Evolutionary conservation across 768 basidiomycete species (phyloP), one percentile per base, ranked within the genome.

Genomic region (Rhizopogon vinicolor): DNA sequence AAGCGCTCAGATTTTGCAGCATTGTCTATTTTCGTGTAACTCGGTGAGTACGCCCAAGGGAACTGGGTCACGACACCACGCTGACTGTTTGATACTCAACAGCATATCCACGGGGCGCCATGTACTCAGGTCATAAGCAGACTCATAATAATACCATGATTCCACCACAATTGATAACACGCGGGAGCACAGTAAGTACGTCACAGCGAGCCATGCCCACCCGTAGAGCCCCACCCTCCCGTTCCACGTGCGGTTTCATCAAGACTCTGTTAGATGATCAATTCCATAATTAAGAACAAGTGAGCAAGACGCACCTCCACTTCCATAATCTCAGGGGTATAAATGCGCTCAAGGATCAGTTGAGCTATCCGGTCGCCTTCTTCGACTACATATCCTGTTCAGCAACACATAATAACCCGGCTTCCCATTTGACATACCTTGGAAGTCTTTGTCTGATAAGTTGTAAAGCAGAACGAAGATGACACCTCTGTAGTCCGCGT

Each of bases 301-400:
- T 41, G 37, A 54, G 49, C 44, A 52, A 49, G 50, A 68, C 89
- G 65, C 61, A 91, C 93, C 51, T 90, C 75, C 25, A 98, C 96
- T 73, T 96, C 95, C 14, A 86, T 65, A 14, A 96, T 80, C 3
- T 86, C 88, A 0, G 96, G 92, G 3, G 86, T 93, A 58, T 84
- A 84, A 60, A 98, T 97, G 57, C 79, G 85, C 67, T 99, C 96
- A 52, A 98, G 75, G 59, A 99, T 91, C 33, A 98, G 79, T 65
- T 99, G 97, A 2, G 97, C 97, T 60, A 99, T 77, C n/a, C 97
- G 84, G 64, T 99, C 97, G 6, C 96, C 95, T 68, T 90, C 85
- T 63, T 90, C 78, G 57, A 99, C 97, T 96, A 39, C 7, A 41
- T 25, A 12, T 60, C 46, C 53, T 41, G 9, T 44, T 39, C n/a